phyloP scores from a whole-genome alignment of 345 rosid species.

The Passiflora organensis region DNA sequence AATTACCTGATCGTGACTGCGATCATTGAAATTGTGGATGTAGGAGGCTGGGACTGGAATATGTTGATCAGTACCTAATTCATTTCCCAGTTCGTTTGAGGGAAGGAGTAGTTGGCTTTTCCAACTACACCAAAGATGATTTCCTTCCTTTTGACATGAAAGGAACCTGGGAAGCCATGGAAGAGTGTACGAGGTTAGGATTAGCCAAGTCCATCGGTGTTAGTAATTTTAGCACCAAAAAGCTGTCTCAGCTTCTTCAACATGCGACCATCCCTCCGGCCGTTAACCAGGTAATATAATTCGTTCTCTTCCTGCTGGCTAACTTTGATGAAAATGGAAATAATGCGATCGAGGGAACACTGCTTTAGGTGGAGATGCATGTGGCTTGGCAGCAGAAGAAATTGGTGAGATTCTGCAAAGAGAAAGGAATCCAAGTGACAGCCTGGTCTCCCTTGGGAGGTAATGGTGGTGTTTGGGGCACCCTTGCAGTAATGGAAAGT shows the following conservation, averaged over 20 bases:
- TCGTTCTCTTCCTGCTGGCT: not conserved
- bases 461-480: constrained; percentile 33
- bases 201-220: constrained; percentile 37
- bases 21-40: no score
- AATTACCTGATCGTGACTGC: no score
- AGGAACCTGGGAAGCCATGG: constrained; percentile 42
- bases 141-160: no score
- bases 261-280: constrained; percentile 27
- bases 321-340: no score
- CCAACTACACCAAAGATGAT: constrained; percentile 3
- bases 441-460: constrained; percentile 39
- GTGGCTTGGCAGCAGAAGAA: constrained; percentile 34
- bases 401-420: constrained; percentile 22
- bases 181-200: constrained; percentile 32
- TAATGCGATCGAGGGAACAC: not conserved
- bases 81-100: constrained; percentile 37
- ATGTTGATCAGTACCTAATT: constrained; percentile 38
- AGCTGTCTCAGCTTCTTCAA: constrained; percentile 28
- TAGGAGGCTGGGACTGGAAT: constrained; percentile 36
- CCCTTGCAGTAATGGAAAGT: constrained; percentile 23
- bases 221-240: constrained; percentile 33
- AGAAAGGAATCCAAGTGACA: constrained; percentile 21
- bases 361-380: constrained; percentile 35
- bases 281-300: constrained; percentile 31
- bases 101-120: not conserved